Percentiles rank a stretch among this genome's conserved stretches.
Conservation (phyloP, 2,329 filamentous ascomycete species). For the Claviceps sorghi region DNA sequence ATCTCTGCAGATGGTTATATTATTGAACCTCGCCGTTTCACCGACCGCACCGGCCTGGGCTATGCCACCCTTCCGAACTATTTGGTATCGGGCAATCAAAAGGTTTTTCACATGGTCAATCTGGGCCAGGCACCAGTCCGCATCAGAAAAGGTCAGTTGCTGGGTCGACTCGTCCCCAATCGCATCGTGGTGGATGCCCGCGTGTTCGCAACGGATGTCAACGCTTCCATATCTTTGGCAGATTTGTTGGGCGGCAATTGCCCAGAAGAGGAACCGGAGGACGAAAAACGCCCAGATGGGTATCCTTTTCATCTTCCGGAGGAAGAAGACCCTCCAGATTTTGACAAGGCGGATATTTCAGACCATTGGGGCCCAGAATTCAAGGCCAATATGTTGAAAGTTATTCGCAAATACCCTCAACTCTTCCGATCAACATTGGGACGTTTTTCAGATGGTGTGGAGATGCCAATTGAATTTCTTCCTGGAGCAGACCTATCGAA, state of each 20-base stretch:
- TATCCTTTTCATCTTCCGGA: not conserved
- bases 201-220: not conserved
- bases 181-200: not conserved
- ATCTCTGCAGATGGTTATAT: not conserved
- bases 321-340: not conserved
- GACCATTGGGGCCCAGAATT: not conserved
- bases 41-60: not conserved
- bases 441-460: no score
- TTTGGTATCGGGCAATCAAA: no score
- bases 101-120: not conserved
- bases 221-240: not conserved
- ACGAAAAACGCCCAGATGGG: accelerated
- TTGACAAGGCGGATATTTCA: not conserved
- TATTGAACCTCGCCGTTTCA: not conserved
- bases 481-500: no score
- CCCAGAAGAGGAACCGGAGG: not conserved
- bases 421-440: no score
- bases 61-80: no score
- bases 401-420: no score
- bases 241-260: not conserved
- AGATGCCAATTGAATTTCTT: no score
- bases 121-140: not conserved
- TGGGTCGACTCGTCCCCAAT: not conserved
- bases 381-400: no score
- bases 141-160: not conserved